Conservation (phyloP, 192 early-diverging fungal species). For the Glomus cerebriforme region DNA sequence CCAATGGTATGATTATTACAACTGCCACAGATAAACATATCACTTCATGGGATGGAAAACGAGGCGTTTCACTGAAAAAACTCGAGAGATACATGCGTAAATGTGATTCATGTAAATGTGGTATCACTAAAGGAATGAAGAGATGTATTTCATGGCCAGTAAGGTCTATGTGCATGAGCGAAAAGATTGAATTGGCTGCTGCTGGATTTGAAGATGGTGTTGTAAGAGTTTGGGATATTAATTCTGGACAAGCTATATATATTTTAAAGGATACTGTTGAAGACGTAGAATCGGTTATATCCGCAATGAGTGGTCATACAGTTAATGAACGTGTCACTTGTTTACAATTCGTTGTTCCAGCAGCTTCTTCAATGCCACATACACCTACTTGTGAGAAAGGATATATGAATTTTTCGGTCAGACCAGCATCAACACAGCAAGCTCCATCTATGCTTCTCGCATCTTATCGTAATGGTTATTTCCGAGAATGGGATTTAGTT, state of each 20-base stretch:
- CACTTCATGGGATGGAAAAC: constrained; percentile 29
- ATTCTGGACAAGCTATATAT: constrained; percentile 16
- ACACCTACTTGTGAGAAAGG: neutral
- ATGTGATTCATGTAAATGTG: constrained; percentile 29
- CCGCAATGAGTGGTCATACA: neutral
- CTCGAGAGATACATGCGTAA: constrained; percentile 28
- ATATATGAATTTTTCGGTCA: neutral
- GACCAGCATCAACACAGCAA: neutral
- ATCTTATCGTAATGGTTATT: constrained; percentile 23
- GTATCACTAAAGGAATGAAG: constrained; percentile 20
- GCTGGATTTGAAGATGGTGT: constrained; percentile 35
- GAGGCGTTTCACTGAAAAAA: constrained; percentile 16
- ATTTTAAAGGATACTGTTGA: constrained; percentile 32
- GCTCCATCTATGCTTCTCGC: neutral
- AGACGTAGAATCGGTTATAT: constrained; percentile 27
- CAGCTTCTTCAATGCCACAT: neutral
- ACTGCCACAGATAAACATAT: constrained; percentile 23
- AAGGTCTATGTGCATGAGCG: constrained; percentile 21
- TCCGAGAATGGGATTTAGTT: constrained; percentile 30
- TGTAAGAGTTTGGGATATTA: constrained; percentile 31
- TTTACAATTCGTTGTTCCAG: constrained; percentile 14
- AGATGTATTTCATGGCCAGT: constrained; percentile 33
- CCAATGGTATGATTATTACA: constrained; percentile 20
- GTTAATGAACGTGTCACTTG: constrained; percentile 26
- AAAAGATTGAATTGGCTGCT: constrained; percentile 19